Evolutionary conservation across 2,329 filamentous ascomycete genomes (phyloP), one percentile per base, ranked within the genome.

Genomic region (Acarospora socialis): DNA sequence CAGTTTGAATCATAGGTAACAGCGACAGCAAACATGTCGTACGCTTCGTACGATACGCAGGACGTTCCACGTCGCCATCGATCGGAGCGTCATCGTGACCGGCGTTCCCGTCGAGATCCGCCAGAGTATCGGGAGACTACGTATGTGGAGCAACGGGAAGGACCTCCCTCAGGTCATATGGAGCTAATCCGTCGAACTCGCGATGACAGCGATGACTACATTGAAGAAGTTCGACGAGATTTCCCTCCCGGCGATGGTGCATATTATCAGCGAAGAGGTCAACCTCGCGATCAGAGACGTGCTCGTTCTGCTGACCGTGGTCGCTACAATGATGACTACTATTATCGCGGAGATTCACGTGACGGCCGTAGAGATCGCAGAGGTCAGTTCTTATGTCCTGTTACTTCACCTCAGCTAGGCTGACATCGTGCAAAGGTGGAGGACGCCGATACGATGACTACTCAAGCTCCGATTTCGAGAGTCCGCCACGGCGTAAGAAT

Each of bases 211-310:
- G 75, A 77, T 27, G 60, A 77, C 16, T 76, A 76, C 2, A 57
- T 92, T 49, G 86, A 93, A 57, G 81, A 92, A 57, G 73, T 92
- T 38, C 73, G 73, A 42, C 75, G 83, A 43, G 81, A 92, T 45
- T 92, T 92, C 47, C 81, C 81, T 19, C 81, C 82, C 5, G 77
- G 76, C 4, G 73, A 67, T 21, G 41, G 55, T 19, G 32, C 34
- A 4, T 42, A 41, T 23, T 15, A 25, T 14, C 25, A 18, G 13
- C 15, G 29, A 21, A n/a, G 13, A 23, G 19, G 15, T 15, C 12
- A 12, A 13, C 12, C 16, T 34, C 48, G 55, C 34, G 68, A 70
- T 38, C 48, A 66, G 21, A 68, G 71, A 43, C 70, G 77, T 36
- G 63, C 76, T 44, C 68, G 74, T 45, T 81, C 77, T 5, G 68